A percentile compares a stretch with the other conserved stretches of the same genome.
Evolutionary conservation across 306 rosid genomes (phyloP).

Genomic region (Fragaria ananassa): DNA sequence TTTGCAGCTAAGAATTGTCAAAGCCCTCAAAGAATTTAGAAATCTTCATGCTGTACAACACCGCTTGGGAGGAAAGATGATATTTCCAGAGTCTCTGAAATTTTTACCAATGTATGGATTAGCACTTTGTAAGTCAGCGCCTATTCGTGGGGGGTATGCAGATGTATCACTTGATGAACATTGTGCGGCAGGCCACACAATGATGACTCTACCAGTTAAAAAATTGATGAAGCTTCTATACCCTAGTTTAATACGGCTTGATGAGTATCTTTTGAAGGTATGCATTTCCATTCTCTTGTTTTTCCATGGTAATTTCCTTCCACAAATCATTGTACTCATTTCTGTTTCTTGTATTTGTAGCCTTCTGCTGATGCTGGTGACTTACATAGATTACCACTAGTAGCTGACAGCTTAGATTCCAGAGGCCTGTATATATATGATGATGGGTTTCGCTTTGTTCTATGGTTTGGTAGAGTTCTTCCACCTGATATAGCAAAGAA

Average conservation of each 20-base stretch:
- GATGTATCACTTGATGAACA: slow-evolving; percentile 86
- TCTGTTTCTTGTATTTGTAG: slow-evolving; percentile 39
- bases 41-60: slow-evolving; percentile 92
- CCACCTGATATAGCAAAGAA: slow-evolving; percentile 90
- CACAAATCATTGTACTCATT: slow-evolving; percentile 22
- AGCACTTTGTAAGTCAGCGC: slow-evolving; percentile 71
- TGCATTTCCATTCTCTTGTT: slow-evolving; percentile 13
- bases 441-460: slow-evolving; percentile 75
- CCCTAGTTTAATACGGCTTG: slow-evolving; percentile 78
- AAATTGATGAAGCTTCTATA: slow-evolving; percentile 79
- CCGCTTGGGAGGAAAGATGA: slow-evolving; percentile 84
- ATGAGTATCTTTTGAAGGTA: slow-evolving; percentile 83
- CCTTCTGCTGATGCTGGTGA: slow-evolving; percentile 51
- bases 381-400: slow-evolving; percentile 69
- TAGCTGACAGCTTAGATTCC: slow-evolving; percentile 81
- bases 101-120: slow-evolving; percentile 77
- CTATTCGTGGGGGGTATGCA: slow-evolving; percentile 89
- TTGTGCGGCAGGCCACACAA: slow-evolving; percentile 78
- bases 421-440: slow-evolving; percentile 80
- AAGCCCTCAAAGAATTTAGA: slow-evolving; percentile 83
- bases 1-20: slow-evolving; percentile 76
- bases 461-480: slow-evolving; percentile 93
- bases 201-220: slow-evolving; percentile 80
- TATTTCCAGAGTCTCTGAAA: slow-evolving; percentile 89
- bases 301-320: slow-evolving; percentile 7